Percentiles rank a stretch among this genome's conserved stretches.
Evolutionary conservation across 2,329 filamentous ascomycete genomes (phyloP).

Genomic region (Tetracladium maxilliforme): DNA sequence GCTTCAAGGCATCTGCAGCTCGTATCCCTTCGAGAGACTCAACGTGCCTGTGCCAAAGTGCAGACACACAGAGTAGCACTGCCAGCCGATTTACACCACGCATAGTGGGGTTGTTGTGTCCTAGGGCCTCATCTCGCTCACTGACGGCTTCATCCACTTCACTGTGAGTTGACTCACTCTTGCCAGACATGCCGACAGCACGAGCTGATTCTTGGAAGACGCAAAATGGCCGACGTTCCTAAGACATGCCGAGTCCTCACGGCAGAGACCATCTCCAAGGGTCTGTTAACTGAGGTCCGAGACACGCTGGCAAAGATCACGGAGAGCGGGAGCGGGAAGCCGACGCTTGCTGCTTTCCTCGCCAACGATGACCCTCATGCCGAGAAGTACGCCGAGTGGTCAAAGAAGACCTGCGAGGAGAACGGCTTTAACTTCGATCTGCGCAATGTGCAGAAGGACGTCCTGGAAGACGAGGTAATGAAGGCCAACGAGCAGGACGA

Average conservation of each 20-base stretch:
- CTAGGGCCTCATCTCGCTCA: no score
- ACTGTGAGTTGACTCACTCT: no score
- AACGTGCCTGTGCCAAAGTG: no score
- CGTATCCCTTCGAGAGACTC: no score
- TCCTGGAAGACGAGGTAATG: constrained; percentile 78
- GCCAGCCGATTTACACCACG: no score
- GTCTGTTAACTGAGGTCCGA: constrained; percentile 62
- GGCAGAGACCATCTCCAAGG: constrained; percentile 75
- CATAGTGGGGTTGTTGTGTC: no score
- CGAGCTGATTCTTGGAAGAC: no score
- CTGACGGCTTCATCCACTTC: no score
- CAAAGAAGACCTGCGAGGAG: constrained; percentile 87
- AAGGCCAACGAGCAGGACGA: constrained; percentile 64
- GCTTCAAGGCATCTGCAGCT: no score
- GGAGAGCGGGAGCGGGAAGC: constrained; percentile 36
- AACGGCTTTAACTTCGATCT: constrained; percentile 89
- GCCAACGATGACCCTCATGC: constrained; percentile 86
- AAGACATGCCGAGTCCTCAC: constrained; percentile 82
- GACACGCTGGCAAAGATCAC: constrained; percentile 59
- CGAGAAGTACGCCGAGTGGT: constrained; percentile 91
- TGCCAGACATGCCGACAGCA: no score
- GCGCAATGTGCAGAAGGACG: constrained; percentile 69
- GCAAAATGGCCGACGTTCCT: constrained; percentile 3
- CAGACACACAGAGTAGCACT: no score
- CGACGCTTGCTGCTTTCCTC: constrained; percentile 79